Evolutionary conservation across 768 basidiomycete genomes (phyloP), one percentile per base, ranked within the genome.

Genomic region (Pulveroboletus ravenelii): DNA sequence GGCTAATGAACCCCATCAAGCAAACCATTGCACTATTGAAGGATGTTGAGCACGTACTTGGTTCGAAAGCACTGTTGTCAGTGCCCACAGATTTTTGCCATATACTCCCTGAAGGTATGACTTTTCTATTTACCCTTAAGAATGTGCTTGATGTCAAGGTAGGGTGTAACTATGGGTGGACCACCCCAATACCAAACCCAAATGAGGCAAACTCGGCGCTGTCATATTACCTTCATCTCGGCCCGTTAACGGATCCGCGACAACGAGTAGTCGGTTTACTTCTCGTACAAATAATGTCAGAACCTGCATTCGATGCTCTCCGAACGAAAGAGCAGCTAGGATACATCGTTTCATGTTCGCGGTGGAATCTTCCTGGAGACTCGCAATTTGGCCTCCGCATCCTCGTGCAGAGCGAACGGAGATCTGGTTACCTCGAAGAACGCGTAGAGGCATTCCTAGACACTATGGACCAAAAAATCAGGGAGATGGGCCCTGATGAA

Each of bases 291-390:
- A 87, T 98, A 50, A 75, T 94, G 34, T 74, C 78, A n/a, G 96
- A 99, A 60, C 95, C 94, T 1, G 80, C 88, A 10, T 99, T 98
- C 70, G 85, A 95, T 63, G 73, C 84, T 20, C 78, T 99, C 29
- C 85, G 96, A 27, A 97, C 94, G 4, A 85, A 91, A 64, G 92
- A 98, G 63, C 96, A 99, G 67, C 77, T 99, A 1, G 96, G 96
- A 6, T 99, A 99, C 66, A 77, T 96, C 38, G 94, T 96, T 32
- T 79, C 75, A 9, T 84, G 80, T 55, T 73, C 74, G 1, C 63
- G 70, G 29, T 82, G 79, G 79, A 64, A 73, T 10, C 66, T 87
- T 38, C 63, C 77, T 37, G 86, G 88, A n/a, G 73, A 79, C 3
- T 83, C 80, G 40, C 80, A 87, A 53, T 77, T 80, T 54, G 93